A percentile compares a stretch with the other conserved stretches of the same genome.
Evolutionary conservation across 1,139 yeast species (phyloP).

Genomic region (Hemisphaericaspora xylofermentans): DNA sequence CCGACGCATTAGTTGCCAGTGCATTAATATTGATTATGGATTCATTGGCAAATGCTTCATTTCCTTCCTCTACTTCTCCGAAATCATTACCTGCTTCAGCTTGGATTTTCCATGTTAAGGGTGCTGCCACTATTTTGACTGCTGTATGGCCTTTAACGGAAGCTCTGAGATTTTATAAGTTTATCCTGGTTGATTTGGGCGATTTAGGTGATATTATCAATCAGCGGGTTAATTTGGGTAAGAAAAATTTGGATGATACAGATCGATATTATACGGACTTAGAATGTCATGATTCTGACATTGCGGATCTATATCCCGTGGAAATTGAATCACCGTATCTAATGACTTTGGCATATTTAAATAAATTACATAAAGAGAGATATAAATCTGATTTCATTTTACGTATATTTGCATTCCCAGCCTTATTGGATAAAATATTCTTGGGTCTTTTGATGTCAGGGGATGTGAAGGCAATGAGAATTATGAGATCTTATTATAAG

Average conservation of each 20-base stretch:
- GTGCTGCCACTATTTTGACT: constrained; percentile 91
- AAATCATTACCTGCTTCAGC: constrained; percentile 86
- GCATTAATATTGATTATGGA: constrained; percentile 89
- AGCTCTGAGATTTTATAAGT: constrained; percentile 67
- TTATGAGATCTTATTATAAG: constrained; percentile 85
- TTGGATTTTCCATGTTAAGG: constrained; percentile 96
- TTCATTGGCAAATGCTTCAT: constrained; percentile 87
- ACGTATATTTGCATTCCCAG: constrained; percentile 91
- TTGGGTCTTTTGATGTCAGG: constrained; percentile 77
- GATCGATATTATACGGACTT: constrained; percentile 53
- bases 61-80: constrained; percentile 60
- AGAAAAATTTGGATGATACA: constrained; percentile 13
- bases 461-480: constrained; percentile 82
- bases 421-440: constrained; percentile 77
- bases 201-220: constrained; percentile 81
- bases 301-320: constrained; percentile 84
- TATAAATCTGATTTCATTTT: constrained; percentile 82
- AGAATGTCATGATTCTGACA: constrained; percentile 83
- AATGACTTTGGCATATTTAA: constrained; percentile 81
- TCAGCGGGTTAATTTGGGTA: constrained; percentile 34
- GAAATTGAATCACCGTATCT: constrained; percentile 80
- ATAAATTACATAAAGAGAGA: constrained; percentile 78
- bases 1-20: constrained; percentile 91
- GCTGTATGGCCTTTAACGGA: constrained; percentile 94
- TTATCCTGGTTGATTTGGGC: constrained; percentile 75